phyloP scores from a whole-genome alignment of 1,284 basidiomycete genomes.

The Cronartium quercuum region DNA sequence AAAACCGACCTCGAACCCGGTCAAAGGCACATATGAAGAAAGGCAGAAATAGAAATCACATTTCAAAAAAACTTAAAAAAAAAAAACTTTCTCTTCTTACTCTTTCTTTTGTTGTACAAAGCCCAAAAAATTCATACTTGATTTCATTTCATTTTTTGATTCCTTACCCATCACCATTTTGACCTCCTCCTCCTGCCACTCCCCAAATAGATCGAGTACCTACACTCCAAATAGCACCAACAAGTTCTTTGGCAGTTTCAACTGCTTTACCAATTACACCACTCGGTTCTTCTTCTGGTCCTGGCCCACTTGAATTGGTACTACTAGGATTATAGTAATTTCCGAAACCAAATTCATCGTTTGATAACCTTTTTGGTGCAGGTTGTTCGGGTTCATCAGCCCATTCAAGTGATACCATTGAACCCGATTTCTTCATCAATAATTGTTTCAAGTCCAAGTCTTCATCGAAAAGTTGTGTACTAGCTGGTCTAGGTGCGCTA shows the following conservation, averaged over 20 bases:
- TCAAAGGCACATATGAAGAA: too few relatives aligned
- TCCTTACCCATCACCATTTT: neutral
- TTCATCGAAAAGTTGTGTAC: slow-evolving; percentile 12
- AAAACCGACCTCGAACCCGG: too few relatives aligned
- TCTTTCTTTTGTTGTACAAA: neutral
- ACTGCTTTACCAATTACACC: slow-evolving; percentile 42
- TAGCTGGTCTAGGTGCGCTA: slow-evolving; percentile 25
- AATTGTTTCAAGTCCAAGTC: neutral
- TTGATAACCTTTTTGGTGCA: slow-evolving; percentile 11
- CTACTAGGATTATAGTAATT: slow-evolving; percentile 41
- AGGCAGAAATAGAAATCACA: neutral
- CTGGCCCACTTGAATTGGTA: neutral
- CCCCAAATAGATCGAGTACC: slow-evolving; percentile 33
- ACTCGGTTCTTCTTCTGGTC: slow-evolving; percentile 19
- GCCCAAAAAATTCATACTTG: neutral
- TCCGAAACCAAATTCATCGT: slow-evolving; percentile 42
- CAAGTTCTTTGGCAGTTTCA: slow-evolving; percentile 43
- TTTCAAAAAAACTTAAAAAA: neutral
- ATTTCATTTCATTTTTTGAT: neutral
- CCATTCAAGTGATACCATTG: neutral
- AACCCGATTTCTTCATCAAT: neutral
- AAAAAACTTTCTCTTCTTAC: neutral
- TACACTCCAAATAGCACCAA: slow-evolving; percentile 41
- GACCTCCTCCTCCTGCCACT: neutral
- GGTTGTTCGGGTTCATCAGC: slow-evolving; percentile 5